These are phyloP conservation scores for Didymella pinodella DNA, from an alignment of 2,329 filamentous ascomycete species.

Conservation along the genomic window DNA sequence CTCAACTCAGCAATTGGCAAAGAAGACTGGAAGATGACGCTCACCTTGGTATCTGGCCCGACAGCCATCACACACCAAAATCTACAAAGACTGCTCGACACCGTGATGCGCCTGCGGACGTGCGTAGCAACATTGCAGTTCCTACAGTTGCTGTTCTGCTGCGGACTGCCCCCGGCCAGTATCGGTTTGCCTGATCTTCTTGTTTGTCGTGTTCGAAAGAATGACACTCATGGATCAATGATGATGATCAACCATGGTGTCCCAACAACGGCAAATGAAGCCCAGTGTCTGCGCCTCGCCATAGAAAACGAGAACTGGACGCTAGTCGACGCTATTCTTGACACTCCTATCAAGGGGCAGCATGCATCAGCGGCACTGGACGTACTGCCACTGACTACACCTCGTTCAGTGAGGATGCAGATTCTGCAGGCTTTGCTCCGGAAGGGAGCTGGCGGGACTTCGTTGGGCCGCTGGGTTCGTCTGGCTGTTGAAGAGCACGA, in stretches of 20 bases:
- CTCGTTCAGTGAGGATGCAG: slow-evolving; percentile 36
- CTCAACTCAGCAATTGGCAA: slow-evolving; percentile 43
- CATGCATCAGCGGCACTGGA: slow-evolving; percentile 41
- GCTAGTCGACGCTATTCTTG: slow-evolving; percentile 38
- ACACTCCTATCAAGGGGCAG: slow-evolving; percentile 33
- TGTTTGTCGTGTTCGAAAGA: slow-evolving; percentile 38
- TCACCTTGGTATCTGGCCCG: slow-evolving; percentile 42
- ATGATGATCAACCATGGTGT: slow-evolving; percentile 43
- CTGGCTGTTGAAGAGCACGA: slow-evolving; percentile 44
- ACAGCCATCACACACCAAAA: slow-evolving; percentile 33
- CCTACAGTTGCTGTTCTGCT: slow-evolving; percentile 46
- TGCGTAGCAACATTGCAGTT: slow-evolving; percentile 39
- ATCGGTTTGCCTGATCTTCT: slow-evolving; percentile 41
- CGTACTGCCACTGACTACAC: slow-evolving; percentile 29
- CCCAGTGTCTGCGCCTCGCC: slow-evolving; percentile 41
- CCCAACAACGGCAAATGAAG: slow-evolving; percentile 39
- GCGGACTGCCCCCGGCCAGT: slow-evolving; percentile 40
- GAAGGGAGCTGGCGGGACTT: slow-evolving; percentile 40
- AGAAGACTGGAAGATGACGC: slow-evolving; percentile 40
- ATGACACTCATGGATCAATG: slow-evolving; percentile 40
- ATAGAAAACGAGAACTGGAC: slow-evolving; percentile 42
- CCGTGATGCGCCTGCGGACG: slow-evolving; percentile 40
- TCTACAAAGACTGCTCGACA: slow-evolving; percentile 42
- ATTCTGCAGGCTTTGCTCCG: slow-evolving; percentile 36
- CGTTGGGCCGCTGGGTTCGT: slow-evolving; percentile 40